Conservation (phyloP, 2,329 filamentous ascomycete species). For the Xylaria sp. region DNA sequence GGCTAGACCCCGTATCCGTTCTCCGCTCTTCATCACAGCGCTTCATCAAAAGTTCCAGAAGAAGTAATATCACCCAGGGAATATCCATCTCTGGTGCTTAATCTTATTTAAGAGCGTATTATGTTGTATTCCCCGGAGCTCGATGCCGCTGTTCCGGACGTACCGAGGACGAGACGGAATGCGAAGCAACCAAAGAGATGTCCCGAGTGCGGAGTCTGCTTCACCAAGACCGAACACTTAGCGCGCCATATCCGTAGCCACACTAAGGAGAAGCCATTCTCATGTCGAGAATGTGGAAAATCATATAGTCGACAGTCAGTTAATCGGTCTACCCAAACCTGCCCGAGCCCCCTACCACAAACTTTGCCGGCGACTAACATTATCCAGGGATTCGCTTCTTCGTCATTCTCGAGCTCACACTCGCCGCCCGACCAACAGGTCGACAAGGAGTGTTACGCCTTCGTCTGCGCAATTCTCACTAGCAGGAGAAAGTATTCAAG, state of each 20-base stretch:
- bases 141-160: conserved; percentile 20
- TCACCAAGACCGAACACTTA: conserved; percentile 36
- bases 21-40: conserved; percentile 20
- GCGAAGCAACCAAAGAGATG: conserved; percentile 35
- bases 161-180: conserved; percentile 29
- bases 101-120: conserved; percentile 22
- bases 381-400: conserved; percentile 34
- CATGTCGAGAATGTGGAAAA: conserved; percentile 34
- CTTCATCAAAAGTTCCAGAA: conserved; percentile 18
- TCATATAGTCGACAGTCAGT: conserved; percentile 38
- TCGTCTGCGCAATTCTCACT: conserved; percentile 29
- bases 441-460: conserved; percentile 22
- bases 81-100: conserved; percentile 21
- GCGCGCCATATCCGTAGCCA: conserved; percentile 37
- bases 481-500: conserved; percentile 23
- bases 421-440: conserved; percentile 20
- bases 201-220: conserved; percentile 35
- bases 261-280: conserved; percentile 36
- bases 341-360: background rate
- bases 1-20: conserved; percentile 21
- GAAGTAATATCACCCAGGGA: background rate
- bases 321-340: background rate
- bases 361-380: conserved; percentile 13
- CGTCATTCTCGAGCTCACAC: conserved; percentile 34
- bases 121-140: conserved; percentile 30